phyloP scores from a whole-genome alignment of 2,329 filamentous ascomycete species.

The Xylogone sp. region DNA sequence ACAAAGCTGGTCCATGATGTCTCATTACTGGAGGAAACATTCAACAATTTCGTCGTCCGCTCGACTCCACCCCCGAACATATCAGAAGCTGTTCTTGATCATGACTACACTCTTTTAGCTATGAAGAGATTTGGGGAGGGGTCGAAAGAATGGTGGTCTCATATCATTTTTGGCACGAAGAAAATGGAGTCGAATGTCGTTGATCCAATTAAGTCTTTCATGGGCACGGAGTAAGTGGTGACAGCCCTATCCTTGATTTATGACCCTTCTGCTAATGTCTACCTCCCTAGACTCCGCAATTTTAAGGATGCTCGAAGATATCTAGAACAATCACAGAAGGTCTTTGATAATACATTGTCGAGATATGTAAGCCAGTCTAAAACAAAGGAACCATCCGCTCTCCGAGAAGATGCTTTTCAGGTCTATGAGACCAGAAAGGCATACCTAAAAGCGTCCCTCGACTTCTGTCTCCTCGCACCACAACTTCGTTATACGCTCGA shows the following conservation, averaged over 20 bases:
- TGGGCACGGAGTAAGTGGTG: constrained; percentile 59
- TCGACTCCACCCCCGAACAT: constrained; percentile 70
- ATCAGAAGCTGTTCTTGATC: constrained; percentile 83
- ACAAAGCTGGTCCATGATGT: constrained; percentile 62
- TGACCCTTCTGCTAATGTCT: neutral
- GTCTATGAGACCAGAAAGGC: constrained; percentile 88
- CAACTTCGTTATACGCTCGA: constrained; percentile 82
- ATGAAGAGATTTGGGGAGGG: constrained; percentile 83
- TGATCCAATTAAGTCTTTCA: constrained; percentile 77
- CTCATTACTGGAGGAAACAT: constrained; percentile 70
- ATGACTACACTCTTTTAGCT: constrained; percentile 89
- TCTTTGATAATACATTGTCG: constrained; percentile 76
- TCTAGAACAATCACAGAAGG: constrained; percentile 77
- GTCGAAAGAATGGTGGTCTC: constrained; percentile 82
- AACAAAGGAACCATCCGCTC: constrained; percentile 85
- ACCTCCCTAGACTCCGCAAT: constrained; percentile 50
- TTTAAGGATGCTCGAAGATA: constrained; percentile 81
- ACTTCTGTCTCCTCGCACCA: constrained; percentile 85
- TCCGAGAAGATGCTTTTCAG: constrained; percentile 93
- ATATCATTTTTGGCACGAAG: constrained; percentile 69
- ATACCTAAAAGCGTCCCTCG: constrained; percentile 89
- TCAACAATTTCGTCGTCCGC: constrained; percentile 72
- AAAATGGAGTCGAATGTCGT: constrained; percentile 73
- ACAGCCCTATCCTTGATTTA: neutral
- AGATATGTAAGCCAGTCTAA: constrained; percentile 84